phyloP scores from a whole-genome alignment of 2,329 filamentous ascomycete species.

The Colletotrichum navitas region DNA sequence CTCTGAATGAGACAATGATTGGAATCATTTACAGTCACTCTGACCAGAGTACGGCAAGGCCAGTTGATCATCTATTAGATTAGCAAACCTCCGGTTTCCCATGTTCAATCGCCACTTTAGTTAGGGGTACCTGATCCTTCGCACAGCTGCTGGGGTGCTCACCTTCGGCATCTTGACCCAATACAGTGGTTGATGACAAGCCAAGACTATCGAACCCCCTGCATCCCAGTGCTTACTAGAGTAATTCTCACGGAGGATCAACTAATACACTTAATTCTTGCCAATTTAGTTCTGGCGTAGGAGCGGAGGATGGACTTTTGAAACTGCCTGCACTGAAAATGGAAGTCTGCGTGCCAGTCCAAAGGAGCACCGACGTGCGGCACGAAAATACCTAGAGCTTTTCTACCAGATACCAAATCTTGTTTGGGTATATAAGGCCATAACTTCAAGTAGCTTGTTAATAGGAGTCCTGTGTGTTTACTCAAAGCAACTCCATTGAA shows the following conservation, averaged over 20 bases:
- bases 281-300: not conserved
- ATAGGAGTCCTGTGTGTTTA: not conserved
- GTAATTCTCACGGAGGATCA: not conserved
- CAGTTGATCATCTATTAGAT: not conserved
- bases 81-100: not conserved
- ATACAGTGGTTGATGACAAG: not conserved
- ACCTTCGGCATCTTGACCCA: conserved; percentile 23
- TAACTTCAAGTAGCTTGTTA: not conserved
- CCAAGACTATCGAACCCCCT: not conserved
- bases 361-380: no score
- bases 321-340: not conserved
- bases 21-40: not conserved
- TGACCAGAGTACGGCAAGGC: rapidly evolving
- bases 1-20: not conserved
- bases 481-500: not conserved
- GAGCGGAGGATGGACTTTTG: not conserved
- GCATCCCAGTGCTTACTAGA: not conserved
- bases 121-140: conserved; percentile 7
- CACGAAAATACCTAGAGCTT: not conserved
- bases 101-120: not conserved
- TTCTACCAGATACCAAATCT: not conserved
- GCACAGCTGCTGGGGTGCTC: not conserved
- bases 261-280: not conserved
- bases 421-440: not conserved
- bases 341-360: not conserved